phyloP scores from a whole-genome alignment of 2,329 filamentous ascomycete genomes.

The Microdochium trichocladiopsis region DNA sequence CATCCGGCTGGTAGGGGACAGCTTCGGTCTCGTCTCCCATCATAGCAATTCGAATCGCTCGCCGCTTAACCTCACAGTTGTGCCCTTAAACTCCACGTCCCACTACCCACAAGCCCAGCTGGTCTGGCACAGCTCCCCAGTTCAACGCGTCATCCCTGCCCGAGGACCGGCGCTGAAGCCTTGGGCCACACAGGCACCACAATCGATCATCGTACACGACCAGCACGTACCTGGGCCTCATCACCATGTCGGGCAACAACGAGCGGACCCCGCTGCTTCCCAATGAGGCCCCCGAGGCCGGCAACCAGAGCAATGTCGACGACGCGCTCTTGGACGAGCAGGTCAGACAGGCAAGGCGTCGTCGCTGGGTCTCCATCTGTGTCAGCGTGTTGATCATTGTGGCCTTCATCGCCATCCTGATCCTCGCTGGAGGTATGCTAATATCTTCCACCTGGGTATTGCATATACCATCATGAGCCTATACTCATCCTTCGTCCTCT shows the following conservation, averaged over 20 bases:
- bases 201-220: not conserved
- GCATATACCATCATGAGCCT: not conserved
- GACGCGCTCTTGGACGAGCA: slow-evolving; percentile 7
- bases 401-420: slow-evolving; percentile 18
- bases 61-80: not conserved
- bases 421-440: slow-evolving; percentile 18
- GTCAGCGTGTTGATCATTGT: slow-evolving; percentile 17
- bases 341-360: slow-evolving; percentile 14
- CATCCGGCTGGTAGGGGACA: too few species aligned
- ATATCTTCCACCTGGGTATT: not conserved
- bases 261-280: not conserved
- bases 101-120: not conserved
- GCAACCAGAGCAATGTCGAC: not conserved
- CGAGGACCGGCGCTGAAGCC: not conserved
- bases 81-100: too few species aligned
- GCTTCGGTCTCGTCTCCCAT: too few species aligned
- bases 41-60: not conserved
- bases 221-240: not conserved
- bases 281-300: not conserved
- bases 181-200: not conserved
- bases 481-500: not conserved
- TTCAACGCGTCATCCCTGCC: not conserved
- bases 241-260: not conserved
- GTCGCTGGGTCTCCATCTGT: slow-evolving; percentile 21
- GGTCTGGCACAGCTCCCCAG: not conserved